These are phyloP conservation scores for Fusarium camptoceras DNA, from an alignment of 2,329 filamentous ascomycete genomes.

Conservation along the genomic window DNA sequence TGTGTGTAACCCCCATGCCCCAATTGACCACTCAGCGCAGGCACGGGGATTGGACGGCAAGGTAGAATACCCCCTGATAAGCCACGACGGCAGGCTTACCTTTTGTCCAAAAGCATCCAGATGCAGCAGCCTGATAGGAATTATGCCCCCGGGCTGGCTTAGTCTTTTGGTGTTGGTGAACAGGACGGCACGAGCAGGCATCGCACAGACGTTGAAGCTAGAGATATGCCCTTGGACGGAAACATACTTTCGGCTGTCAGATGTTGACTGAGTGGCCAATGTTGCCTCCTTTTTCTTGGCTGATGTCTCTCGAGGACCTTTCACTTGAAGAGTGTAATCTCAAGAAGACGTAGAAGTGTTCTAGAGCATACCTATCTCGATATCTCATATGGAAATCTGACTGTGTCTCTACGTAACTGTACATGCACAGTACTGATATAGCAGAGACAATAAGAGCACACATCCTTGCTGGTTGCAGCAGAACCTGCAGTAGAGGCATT, in stretches of 20 bases:
- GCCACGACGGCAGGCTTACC: constrained; percentile 31
- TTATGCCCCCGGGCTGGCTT: constrained; percentile 2
- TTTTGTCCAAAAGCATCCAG: constrained; percentile 39
- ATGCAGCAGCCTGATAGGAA: constrained; percentile 41
- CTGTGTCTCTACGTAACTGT: constrained; percentile 26
- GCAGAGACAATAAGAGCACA: constrained; percentile 9
- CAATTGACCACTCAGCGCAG: constrained; percentile 29
- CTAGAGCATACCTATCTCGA: background rate
- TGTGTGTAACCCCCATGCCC: constrained; percentile 17
- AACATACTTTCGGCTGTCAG: constrained; percentile 33
- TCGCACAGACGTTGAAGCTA: constrained; percentile 37
- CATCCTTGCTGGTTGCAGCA: constrained; percentile 29
- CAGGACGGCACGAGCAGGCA: background rate
- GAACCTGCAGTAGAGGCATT: constrained; percentile 41
- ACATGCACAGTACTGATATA: background rate
- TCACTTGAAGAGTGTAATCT: constrained; percentile 18
- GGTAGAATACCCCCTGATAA: constrained; percentile 17
- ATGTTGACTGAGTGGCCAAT: constrained; percentile 11
- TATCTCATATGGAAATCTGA: constrained; percentile 1
- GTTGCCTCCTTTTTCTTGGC: background rate
- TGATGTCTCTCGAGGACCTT: background rate
- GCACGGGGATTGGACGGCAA: constrained; percentile 27
- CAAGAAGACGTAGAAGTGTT: constrained; percentile 3
- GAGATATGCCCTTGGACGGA: constrained; percentile 17
- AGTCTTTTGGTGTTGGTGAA: background rate